Evolutionary conservation across 768 basidiomycete species (phyloP), one percentile per base, ranked within the genome.

Genomic region (Pleurotus djamor): DNA sequence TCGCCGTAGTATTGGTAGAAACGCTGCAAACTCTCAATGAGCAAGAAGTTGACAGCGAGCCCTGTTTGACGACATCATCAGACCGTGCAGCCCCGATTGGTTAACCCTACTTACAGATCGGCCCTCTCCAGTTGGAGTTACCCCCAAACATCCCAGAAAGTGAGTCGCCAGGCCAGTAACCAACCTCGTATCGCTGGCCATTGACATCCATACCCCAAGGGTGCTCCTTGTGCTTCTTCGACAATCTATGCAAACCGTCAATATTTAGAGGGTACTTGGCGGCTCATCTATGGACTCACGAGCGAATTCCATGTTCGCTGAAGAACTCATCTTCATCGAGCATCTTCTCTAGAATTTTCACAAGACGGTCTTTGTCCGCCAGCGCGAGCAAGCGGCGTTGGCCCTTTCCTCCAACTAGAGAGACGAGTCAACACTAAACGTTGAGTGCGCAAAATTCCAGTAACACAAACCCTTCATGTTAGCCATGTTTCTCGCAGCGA

Each of bases 1-100:
- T 94, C 89, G 2, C 97, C 97, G 65, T 97, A 98, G 74, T 98
- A 99, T 67, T 96, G 94, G 72, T 98, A 91, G 82, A 98, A 98
- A 17, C 97, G 84, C 72, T 98, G 97, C 57, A 99, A 80, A 69
- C 91, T 93, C 74, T 98, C 96, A 63, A 98, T 97, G 54, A 98
- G 82, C 57, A 99, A 70, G 78, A 97, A 97, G 73, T 96, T 98
- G 56, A 94, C 92, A 7, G 97, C 95, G 44, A 98, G 85, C 97
- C 96, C 94, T 84, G 71, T 34, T 32, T 67, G 48, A 28, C 32
- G 2, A 35, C 8, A 33, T 41, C 59, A 59, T 60, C 62, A 57
- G 2, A 38, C 47, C 32, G 21, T 43, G 0, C 17, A 21, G n/a
- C 5, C 34, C 8, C 33, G 28, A 33, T 47, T 9, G 9, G 7